Base-by-base conservation (phyloP, 371 early-diverging fungal species). In the Mortierella sp. region DNA sequence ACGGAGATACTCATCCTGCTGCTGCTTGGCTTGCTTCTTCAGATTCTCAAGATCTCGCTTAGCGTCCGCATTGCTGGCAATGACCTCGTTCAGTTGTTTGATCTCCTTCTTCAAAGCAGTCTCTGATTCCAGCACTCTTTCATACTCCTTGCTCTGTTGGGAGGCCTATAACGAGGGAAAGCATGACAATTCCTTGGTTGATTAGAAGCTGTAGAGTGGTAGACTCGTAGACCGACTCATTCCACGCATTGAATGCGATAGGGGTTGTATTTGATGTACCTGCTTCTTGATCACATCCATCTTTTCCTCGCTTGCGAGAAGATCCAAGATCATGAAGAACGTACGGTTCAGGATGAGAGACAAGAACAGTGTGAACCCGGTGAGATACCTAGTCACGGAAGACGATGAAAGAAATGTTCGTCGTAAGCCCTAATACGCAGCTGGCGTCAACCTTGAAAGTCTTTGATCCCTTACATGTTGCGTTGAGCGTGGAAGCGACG, bases 401-500 rank as follows among this genome's bases (percentile, higher is more conserved):
- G 10, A 34, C 34, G 10, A 34, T 34, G 34, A 34, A 34, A 10
- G 10, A 34, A 34, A 34, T 7, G 10, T 4, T 4, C 34, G 10
- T 34, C 34, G 10, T n/a, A n/a, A n/a, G n/a, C n/a, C n/a, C n/a
- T n/a, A n/a, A n/a, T n/a, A n/a, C n/a, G n/a, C n/a, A n/a, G n/a
- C n/a, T n/a, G n/a, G n/a, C n/a, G n/a, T n/a, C n/a, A n/a, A n/a
- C n/a, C n/a, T n/a, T n/a, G n/a, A n/a, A n/a, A n/a, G 34, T 34
- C 34, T 10, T 34, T 34, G 34, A 34, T 10, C 34, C 34, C 4
- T 41, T 82, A 95, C 81, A 95, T 84, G 82, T 96, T 96, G 71
- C 96, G 87, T 83, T 96, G 96, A 34, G 92, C 93, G 65, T 94
- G 93, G 78, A 96, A 94, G 71, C 89, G 87, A 63, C 88, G 87